These are phyloP conservation scores for Sordariomycetes sp. DNA, from an alignment of 2,329 filamentous ascomycete genomes.

Conservation along the genomic window DNA sequence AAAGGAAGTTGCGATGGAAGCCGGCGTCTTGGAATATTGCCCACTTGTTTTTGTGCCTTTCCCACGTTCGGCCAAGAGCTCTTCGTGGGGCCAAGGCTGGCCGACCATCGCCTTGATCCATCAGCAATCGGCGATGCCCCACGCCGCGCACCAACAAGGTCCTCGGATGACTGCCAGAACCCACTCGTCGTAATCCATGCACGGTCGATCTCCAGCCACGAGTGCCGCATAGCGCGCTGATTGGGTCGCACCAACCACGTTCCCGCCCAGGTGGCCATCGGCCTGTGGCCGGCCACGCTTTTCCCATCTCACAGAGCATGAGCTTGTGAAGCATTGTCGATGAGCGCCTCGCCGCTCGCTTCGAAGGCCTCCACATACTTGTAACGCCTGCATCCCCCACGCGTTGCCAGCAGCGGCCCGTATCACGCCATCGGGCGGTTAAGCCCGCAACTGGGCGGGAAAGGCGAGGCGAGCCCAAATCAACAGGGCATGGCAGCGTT, in stretches of 20 bases:
- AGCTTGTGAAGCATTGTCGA: neutral
- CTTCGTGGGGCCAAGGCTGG: neutral
- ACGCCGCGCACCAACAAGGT: neutral
- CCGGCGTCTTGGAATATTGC: too few species aligned
- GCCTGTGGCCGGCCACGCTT: neutral
- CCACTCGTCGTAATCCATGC: neutral
- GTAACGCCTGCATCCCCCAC: neutral
- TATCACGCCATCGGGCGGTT: too few species aligned
- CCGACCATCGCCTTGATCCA: neutral
- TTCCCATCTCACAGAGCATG: neutral
- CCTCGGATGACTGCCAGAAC: neutral
- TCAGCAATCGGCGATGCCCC: neutral
- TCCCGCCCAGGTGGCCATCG: neutral
- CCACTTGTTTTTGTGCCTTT: neutral
- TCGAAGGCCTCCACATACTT: neutral
- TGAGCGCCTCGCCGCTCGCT: neutral
- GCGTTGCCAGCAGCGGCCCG: neutral
- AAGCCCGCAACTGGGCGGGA: too few species aligned
- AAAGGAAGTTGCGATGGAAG: neutral
- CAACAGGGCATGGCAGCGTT: too few species aligned
- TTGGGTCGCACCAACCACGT: neutral
- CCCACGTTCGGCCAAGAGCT: neutral
- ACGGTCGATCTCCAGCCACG: neutral
- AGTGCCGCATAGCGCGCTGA: neutral
- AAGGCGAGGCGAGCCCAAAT: too few species aligned